Percentiles rank a stretch among this genome's conserved stretches.
These are phyloP conservation scores for Aspergillus mulundensis DNA, from an alignment of 495 filamentous ascomycete species.

Conservation along the genomic window DNA sequence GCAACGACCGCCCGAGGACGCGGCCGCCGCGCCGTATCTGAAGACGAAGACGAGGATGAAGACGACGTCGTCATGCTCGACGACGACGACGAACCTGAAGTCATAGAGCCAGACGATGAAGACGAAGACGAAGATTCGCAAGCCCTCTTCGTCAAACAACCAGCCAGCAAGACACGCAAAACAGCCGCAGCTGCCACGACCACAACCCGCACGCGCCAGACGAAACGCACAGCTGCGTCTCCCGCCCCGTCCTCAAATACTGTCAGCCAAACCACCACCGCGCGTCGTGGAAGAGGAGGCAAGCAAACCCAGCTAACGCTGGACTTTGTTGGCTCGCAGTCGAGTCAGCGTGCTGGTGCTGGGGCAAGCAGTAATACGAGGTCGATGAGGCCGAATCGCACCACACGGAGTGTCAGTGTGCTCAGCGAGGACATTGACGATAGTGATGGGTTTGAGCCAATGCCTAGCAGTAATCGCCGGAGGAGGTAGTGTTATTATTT, in stretches of 20 bases:
- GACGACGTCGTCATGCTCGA: conserved; percentile 62
- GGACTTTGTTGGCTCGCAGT: conserved; percentile 61
- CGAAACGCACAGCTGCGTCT: conserved; percentile 32
- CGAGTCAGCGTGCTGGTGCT: conserved; percentile 30
- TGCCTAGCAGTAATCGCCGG: conserved; percentile 24
- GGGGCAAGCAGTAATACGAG: conserved; percentile 17
- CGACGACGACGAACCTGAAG: conserved; percentile 50
- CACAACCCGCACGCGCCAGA: conserved; percentile 17
- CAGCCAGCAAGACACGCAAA: conserved; percentile 35
- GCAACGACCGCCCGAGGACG: conserved; percentile 26
- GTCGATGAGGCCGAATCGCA: conserved; percentile 41
- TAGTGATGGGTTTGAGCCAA: conserved; percentile 77
- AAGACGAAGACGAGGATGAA: conserved; percentile 59
- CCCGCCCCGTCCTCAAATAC: conserved; percentile 45
- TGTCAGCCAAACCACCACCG: conserved; percentile 14
- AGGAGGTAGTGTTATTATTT: conserved; percentile 6
- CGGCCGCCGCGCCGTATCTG: conserved; percentile 48
- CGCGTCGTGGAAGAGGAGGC: conserved; percentile 11
- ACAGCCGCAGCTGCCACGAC: neutral
- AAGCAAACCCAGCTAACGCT: conserved; percentile 62
- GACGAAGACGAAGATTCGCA: conserved; percentile 43
- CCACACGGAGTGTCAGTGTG: conserved; percentile 36
- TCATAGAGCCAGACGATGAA: conserved; percentile 30
- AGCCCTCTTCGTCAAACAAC: conserved; percentile 51
- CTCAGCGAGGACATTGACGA: conserved; percentile 59